Evolutionary conservation across 73 alveolate species (phyloP).

Genomic region (Paramecium primaurelia): DNA sequence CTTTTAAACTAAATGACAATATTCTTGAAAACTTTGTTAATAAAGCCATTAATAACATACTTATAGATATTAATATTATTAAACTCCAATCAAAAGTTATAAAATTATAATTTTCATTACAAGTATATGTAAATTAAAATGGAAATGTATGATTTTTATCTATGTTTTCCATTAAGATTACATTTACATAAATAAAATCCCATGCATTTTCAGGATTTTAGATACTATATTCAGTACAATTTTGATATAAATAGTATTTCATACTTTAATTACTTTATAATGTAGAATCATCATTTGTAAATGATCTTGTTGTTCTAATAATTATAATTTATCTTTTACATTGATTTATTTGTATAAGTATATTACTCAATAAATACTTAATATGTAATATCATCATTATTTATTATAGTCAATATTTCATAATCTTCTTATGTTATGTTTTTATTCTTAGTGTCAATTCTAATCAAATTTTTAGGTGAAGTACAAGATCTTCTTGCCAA

Average conservation of each 20-base stretch:
- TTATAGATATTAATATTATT: background rate
- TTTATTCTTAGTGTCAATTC: background rate
- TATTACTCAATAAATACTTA: background rate
- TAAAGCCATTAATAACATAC: background rate
- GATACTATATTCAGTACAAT: background rate
- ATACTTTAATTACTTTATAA: background rate
- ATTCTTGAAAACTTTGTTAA: background rate
- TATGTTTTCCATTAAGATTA: background rate
- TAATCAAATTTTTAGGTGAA: background rate
- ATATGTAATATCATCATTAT: background rate
- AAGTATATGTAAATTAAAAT: background rate
- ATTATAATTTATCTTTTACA: background rate
- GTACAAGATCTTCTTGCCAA: background rate
- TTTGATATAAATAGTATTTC: background rate
- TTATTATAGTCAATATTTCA: background rate
- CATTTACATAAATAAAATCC: background rate
- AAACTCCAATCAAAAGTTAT: conserved; percentile 47
- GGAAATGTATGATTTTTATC: background rate
- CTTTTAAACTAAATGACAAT: background rate
- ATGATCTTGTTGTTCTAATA: background rate
- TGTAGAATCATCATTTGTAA: background rate
- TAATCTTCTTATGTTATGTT: background rate
- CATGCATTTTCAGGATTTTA: background rate
- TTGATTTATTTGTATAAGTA: background rate
- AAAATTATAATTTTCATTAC: background rate